These are phyloP conservation scores for Gigaspora rosea DNA, from an alignment of 192 early-diverging fungal species.

Conservation along the genomic window DNA sequence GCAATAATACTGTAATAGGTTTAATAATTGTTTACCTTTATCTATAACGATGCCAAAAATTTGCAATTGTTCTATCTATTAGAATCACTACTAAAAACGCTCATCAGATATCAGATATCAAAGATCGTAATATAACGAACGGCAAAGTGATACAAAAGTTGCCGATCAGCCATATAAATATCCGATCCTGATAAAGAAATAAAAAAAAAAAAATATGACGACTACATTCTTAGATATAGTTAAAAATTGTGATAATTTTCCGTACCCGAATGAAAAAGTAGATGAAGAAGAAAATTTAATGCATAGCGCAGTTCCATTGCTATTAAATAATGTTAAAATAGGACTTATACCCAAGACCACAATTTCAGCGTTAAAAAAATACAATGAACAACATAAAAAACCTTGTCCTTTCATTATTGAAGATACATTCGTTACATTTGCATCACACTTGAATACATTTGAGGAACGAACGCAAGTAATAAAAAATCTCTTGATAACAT, in stretches of 20 bases:
- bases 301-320: constrained; percentile 37
- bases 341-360: constrained; percentile 44
- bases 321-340: constrained; percentile 39
- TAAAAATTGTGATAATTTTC: constrained; percentile 51
- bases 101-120: too few species aligned
- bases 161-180: too few species aligned
- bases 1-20: too few species aligned
- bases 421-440: constrained; percentile 40
- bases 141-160: too few species aligned
- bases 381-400: constrained; percentile 34
- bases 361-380: constrained; percentile 37
- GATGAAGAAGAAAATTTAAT: not conserved
- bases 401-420: constrained; percentile 46
- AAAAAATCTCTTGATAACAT: constrained; percentile 41
- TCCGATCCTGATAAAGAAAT: too few species aligned
- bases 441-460: constrained; percentile 35
- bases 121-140: too few species aligned
- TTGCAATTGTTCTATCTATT: too few species aligned
- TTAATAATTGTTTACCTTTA: too few species aligned
- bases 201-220: too few species aligned
- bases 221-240: constrained; percentile 51
- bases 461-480: constrained; percentile 38
- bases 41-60: too few species aligned
- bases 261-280: constrained; percentile 38
- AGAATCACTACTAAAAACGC: too few species aligned